phyloP scores from a whole-genome alignment of 192 early-diverging fungal species.

The Chytriomyces sp. region DNA sequence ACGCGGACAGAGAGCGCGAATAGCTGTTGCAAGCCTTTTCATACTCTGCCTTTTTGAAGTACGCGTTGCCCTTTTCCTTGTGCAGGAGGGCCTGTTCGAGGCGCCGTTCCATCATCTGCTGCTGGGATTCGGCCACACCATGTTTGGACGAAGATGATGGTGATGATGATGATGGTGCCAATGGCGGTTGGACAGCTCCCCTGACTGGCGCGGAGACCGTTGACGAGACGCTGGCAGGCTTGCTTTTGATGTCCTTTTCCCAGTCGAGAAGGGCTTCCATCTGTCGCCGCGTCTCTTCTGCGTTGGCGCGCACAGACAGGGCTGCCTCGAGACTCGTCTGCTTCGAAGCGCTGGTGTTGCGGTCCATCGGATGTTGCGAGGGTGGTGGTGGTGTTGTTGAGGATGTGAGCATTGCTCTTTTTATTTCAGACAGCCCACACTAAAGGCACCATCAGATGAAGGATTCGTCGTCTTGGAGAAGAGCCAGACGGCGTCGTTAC shows the following conservation, averaged over 20 bases:
- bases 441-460: too few relatives aligned
- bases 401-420: too few relatives aligned
- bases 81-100: constrained; percentile 46
- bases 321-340: constrained; percentile 38
- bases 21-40: constrained; percentile 45
- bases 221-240: constrained; percentile 10
- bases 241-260: constrained; percentile 51
- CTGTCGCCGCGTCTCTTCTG: constrained; percentile 47
- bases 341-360: too few relatives aligned
- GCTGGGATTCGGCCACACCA: not conserved
- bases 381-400: too few relatives aligned
- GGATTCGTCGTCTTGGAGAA: too few relatives aligned
- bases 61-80: constrained; percentile 61
- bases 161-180: too few relatives aligned
- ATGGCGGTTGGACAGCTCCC: not conserved
- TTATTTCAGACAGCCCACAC: too few relatives aligned
- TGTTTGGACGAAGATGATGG: not conserved
- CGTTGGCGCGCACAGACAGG: constrained; percentile 45
- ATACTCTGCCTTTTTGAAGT: constrained; percentile 53
- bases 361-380: too few relatives aligned
- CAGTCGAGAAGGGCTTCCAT: constrained; percentile 47
- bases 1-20: constrained; percentile 61
- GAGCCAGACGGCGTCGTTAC: too few relatives aligned
- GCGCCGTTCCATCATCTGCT: not conserved
- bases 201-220: not conserved